Evolutionary conservation across 129 eudicot genomes (phyloP).

Genomic region (Flaveria robusta): DNA sequence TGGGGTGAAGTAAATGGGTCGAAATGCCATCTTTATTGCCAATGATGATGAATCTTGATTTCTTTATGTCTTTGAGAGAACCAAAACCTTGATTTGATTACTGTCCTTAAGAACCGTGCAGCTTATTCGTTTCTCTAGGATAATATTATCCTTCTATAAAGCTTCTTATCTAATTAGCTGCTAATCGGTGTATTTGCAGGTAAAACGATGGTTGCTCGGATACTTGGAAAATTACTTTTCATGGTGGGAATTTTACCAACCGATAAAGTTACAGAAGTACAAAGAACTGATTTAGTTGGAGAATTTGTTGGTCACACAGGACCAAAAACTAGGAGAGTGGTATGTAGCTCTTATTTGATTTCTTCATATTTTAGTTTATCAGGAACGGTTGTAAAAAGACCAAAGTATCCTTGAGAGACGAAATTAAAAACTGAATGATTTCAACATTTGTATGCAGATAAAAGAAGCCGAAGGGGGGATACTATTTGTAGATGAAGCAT

Average conservation of each 20-base stretch:
- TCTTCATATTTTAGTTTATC: neutral
- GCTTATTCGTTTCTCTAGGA: neutral
- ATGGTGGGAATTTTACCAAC: conserved; percentile 17
- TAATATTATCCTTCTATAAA: neutral
- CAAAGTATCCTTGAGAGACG: neutral
- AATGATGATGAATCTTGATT: neutral
- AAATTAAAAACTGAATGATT: neutral
- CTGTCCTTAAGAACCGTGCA: neutral
- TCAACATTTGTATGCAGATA: conserved; percentile 7
- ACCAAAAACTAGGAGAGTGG: conserved; percentile 18
- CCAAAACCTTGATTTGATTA: neutral
- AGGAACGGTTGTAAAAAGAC: neutral
- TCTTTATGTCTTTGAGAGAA: neutral
- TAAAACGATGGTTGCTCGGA: conserved; percentile 17
- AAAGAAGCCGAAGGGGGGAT: conserved; percentile 23
- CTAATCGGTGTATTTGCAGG: neutral
- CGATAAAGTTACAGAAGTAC: conserved; percentile 18
- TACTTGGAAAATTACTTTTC: conserved; percentile 15
- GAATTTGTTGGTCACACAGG: conserved; percentile 20
- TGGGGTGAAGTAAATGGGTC: neutral
- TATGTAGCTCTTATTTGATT: neutral
- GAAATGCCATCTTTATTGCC: neutral
- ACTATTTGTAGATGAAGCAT: conserved; percentile 17
- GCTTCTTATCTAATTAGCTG: neutral
- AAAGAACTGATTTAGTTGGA: conserved; percentile 17